Conservation (phyloP, 2,329 filamentous ascomycete species). For the Phyllosticta capitalensis region DNA sequence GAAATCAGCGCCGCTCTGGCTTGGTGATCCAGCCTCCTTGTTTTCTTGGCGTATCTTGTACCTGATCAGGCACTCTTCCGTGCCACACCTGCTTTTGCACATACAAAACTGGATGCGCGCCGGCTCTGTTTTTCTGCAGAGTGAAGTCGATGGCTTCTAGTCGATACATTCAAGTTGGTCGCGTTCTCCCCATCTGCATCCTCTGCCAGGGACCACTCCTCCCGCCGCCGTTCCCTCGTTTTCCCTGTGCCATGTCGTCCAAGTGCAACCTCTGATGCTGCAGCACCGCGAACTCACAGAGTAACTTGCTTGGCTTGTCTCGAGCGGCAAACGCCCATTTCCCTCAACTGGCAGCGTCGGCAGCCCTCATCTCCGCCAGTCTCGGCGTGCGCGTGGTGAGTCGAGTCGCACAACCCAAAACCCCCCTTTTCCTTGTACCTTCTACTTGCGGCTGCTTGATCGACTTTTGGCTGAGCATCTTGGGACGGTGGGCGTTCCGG, state of each 20-base stretch:
- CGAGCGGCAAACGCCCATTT: constrained; percentile 1
- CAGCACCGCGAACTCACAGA: background rate
- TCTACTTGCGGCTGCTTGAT: constrained; percentile 10
- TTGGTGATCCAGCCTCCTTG: background rate
- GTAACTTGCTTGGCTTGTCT: background rate
- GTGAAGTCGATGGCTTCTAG: background rate
- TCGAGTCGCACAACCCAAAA: background rate
- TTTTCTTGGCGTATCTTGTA: background rate
- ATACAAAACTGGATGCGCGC: background rate
- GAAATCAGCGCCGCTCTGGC: background rate
- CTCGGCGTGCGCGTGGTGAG: constrained; percentile 1
- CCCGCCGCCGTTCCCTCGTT: background rate
- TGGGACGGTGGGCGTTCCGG: constrained; percentile 10
- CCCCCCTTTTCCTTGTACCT: constrained; percentile 6
- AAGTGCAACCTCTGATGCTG: background rate
- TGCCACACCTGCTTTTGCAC: background rate
- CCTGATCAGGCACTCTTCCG: background rate
- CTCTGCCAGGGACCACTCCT: too few species aligned
- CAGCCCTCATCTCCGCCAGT: constrained; percentile 7
- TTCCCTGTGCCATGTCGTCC: background rate
- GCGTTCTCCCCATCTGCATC: too few species aligned
- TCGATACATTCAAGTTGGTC: too few species aligned
- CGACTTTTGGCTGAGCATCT: constrained; percentile 1
- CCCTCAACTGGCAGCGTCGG: background rate
- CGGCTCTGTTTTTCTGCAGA: background rate